Base-by-base conservation (phyloP, 768 basidiomycete species). In the Candolleomyces eurysporus region DNA sequence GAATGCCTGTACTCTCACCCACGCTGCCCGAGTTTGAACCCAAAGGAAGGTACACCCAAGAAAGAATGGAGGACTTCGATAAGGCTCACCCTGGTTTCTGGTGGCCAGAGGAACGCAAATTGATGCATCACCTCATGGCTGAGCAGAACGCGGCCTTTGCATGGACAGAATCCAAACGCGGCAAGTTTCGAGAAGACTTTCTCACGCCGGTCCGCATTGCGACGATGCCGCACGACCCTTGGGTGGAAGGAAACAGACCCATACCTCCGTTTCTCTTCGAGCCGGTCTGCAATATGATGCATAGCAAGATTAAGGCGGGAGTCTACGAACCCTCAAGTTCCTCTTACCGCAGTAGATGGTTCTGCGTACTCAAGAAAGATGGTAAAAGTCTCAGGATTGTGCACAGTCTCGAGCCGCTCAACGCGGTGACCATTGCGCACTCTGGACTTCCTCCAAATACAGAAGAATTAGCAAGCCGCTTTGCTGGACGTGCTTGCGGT, bases 341-440 rank as follows among this genome's bases (percentile, higher is more conserved):
- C 0, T 72, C 73, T 0, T 81, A 80, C 53, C 62, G 72, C 5
- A 73, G 73, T 0, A 46, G 67, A 2, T 78, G 76, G 78, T 79
- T 81, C 53, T 70, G 67, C 21, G 75, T 80, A 0, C 31, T 71
- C 0, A 80, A 80, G 63, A 75, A 76, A 49, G 71, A 68, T 63
- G 61, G 75, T 58, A 49, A 67, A 0, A 14, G 26, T 8, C 58
- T 82, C 0, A 58, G 73, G 6, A 65, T 78, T 1, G 76, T 82
- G 0, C 77, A 79, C 52, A 71, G 75, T 49, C 61, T 81, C 0
- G 71, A 77, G 53, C 76, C 74, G 0, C 65, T 80, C 0, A 81
- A 81, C 58, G 57, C 60, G 21, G 73, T 81, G 1, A 71, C 74
- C 0, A 77, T 82, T 32, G 58, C 64, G 73, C 10, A 68, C n/a